phyloP scores from a whole-genome alignment of 2,329 filamentous ascomycete species.

The Neocucurbitaria cava region DNA sequence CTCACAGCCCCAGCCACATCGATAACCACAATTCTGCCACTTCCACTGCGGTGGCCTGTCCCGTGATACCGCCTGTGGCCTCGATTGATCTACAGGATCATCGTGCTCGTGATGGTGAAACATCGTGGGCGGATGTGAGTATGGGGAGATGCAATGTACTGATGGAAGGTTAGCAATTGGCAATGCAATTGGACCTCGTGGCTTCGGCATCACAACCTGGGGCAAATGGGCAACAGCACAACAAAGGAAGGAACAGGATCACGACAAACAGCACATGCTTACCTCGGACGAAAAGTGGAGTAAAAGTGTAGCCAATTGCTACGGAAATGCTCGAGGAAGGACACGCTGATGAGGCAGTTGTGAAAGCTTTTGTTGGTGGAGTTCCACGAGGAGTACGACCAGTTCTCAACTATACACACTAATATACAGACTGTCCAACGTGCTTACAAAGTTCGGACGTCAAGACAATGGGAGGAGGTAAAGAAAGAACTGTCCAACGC shows the following conservation, averaged over 20 bases:
- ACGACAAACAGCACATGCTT: background rate
- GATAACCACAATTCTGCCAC: constrained; percentile 18
- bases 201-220: background rate
- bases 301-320: background rate
- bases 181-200: no score
- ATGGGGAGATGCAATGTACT: background rate
- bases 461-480: background rate
- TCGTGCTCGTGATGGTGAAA: constrained; percentile 9
- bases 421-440: background rate
- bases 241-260: background rate
- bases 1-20: constrained; percentile 18
- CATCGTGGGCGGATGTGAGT: background rate
- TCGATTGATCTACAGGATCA: constrained; percentile 8
- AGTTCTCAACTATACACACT: background rate
- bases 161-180: background rate
- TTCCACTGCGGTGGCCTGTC: constrained; percentile 26
- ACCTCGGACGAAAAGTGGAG: background rate
- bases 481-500: background rate
- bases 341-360: background rate
- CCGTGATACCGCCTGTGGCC: constrained; percentile 7
- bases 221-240: background rate
- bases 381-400: background rate
- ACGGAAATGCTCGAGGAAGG: background rate
- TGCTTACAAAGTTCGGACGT: background rate
- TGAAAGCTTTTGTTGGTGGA: background rate